Evolutionary conservation across 768 basidiomycete species (phyloP), one percentile per base, ranked within the genome.

Genomic region (Podaxis carcinomalis): DNA sequence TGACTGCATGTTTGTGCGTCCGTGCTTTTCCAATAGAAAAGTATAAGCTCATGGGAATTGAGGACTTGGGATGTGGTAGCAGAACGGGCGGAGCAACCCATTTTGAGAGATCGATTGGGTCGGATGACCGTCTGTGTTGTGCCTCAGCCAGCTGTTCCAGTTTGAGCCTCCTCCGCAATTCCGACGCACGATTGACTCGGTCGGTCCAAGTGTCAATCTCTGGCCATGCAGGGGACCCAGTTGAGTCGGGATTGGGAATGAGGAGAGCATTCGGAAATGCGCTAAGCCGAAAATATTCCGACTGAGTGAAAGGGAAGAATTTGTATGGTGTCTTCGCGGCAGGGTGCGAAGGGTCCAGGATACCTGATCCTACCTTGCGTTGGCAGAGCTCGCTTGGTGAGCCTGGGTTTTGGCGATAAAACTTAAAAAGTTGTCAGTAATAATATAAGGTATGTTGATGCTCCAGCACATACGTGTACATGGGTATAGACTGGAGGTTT

Each of bases 241-340:
- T 53, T 3, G 51, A 52, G 10, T 60, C 59, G 9, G 51, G 32
- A 32, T 60, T 42, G 3, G 57, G 57, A 42, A 53, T 47, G 21
- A 60, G 59, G n/a, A 53, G 39, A 19, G 59, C 59, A 37, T 42
- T 60, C 27, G 59, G 59, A 21, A 60, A 46, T 0, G 59, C 59
- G 39, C 28, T 25, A 35, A 60, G 42, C n/a, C 42, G 5, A 16
- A 60, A 60, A 23, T 46, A 54, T 9, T 32, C 39, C 2, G 51
- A 47, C 23, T 21, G 14, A n/a, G 14, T 27, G 0, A 6, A 23
- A 23, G 59, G 59, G 27, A 60, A 60, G 5, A 13, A 6, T 23
- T 25, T 60, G 25, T 23, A 9, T 2, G 32, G 51, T n/a, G 21
- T 53, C 14, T 36, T 42, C 3, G 40, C 13, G 2, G 59, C 59